These are phyloP conservation scores for Zychaea mexicana DNA, from an alignment of 371 early-diverging fungal genomes.

Conservation along the genomic window DNA sequence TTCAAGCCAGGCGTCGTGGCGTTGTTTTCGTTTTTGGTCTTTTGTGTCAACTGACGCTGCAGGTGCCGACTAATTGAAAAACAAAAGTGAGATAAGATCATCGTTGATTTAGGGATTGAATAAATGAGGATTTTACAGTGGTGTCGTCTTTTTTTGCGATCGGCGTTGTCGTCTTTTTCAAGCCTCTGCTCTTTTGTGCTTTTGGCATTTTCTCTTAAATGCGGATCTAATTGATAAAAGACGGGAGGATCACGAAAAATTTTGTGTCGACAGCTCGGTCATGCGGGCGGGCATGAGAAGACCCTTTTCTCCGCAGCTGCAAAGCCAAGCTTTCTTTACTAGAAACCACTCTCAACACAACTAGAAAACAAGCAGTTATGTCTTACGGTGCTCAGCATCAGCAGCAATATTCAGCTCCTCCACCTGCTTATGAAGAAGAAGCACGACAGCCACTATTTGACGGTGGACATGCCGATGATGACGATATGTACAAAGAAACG, in stretches of 20 bases:
- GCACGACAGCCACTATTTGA: conserved; percentile 37
- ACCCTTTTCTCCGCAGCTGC: too few species aligned
- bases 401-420: conserved; percentile 42
- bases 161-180: not conserved
- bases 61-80: not conserved
- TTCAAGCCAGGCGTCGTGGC: conserved; percentile 62
- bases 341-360: too few species aligned
- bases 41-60: conserved; percentile 25
- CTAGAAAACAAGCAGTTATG: conserved; percentile 1
- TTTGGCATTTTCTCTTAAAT: conserved; percentile 3
- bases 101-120: too few species aligned
- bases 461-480: conserved; percentile 31
- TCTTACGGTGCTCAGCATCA: conserved; percentile 24
- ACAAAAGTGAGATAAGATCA: not conserved
- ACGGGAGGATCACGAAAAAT: too few species aligned
- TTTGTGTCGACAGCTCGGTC: not conserved
- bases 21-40: conserved; percentile 51
- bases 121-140: not conserved
- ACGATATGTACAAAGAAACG: conserved; percentile 63
- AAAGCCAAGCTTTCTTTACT: too few species aligned
- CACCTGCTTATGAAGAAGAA: conserved; percentile 49
- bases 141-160: not conserved
- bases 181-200: not conserved
- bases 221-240: too few species aligned
- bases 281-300: too few species aligned